Percentiles rank a stretch among this genome's conserved stretches.
Conservation (phyloP, 352 stramenopile species). For the Phytopythium delawarense region DNA sequence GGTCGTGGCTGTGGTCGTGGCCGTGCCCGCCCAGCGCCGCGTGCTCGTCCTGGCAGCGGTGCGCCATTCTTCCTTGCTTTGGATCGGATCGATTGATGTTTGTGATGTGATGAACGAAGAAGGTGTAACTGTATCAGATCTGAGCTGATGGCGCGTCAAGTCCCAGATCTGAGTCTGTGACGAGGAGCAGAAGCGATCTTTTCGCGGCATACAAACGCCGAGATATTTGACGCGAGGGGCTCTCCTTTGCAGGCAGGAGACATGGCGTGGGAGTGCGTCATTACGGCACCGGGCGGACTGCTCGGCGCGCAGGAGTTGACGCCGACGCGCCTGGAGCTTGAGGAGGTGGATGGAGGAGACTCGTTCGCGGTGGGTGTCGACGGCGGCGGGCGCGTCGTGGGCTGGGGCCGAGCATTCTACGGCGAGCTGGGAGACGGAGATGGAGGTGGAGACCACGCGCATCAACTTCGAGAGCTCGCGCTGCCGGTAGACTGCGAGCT, state of each 20-base stretch:
- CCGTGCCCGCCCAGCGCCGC: conserved; percentile 32
- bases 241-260: too few species aligned
- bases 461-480: conserved; percentile 8
- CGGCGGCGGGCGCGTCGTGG: conserved; percentile 28
- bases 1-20: conserved; percentile 46
- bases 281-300: background rate
- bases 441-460: background rate
- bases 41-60: conserved; percentile 68
- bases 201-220: background rate
- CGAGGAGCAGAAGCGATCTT: conserved; percentile 2
- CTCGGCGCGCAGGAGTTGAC: conserved; percentile 19
- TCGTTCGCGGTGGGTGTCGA: conserved; percentile 46
- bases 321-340: conserved; percentile 10
- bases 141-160: background rate
- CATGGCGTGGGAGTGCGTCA: conserved; percentile 28
- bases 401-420: conserved; percentile 68
- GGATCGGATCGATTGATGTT: background rate
- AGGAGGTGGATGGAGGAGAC: conserved; percentile 40
- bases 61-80: conserved; percentile 13
- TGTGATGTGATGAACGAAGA: background rate
- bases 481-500: conserved; percentile 24
- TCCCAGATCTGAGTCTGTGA: conserved; percentile 3
- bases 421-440: conserved; percentile 32
- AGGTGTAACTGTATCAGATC: background rate
- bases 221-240: background rate